These are phyloP conservation scores for Aspergillus homomorphus DNA, from an alignment of 495 filamentous ascomycete genomes.

Conservation along the genomic window DNA sequence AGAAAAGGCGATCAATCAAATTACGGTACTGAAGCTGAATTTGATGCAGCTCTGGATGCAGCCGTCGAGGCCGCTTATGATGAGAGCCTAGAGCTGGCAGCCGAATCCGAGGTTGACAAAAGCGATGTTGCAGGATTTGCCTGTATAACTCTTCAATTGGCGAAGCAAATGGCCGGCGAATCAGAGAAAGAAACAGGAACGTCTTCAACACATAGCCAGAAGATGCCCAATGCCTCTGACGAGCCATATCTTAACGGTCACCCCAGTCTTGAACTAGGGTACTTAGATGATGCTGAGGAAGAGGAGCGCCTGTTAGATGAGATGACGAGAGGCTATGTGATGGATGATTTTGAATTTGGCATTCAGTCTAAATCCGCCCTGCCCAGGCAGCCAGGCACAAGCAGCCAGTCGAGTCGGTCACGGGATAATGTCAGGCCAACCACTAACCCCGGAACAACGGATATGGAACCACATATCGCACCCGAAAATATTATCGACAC, in stretches of 20 bases:
- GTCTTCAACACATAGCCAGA: constrained; percentile 48
- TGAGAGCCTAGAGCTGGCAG: constrained; percentile 78
- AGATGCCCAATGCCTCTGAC: constrained; percentile 39
- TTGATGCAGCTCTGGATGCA: constrained; percentile 91
- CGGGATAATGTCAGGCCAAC: constrained; percentile 73
- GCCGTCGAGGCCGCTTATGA: constrained; percentile 96
- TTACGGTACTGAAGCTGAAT: constrained; percentile 82
- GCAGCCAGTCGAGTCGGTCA: constrained; percentile 75
- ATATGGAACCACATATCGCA: constrained; percentile 38
- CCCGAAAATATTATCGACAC: constrained; percentile 26
- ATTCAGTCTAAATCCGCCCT: constrained; percentile 69
- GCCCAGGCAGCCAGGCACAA: constrained; percentile 86
- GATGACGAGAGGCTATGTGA: constrained; percentile 81
- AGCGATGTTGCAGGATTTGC: constrained; percentile 54
- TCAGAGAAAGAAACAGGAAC: constrained; percentile 72
- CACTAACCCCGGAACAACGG: constrained; percentile 44
- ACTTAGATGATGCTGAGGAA: constrained; percentile 75
- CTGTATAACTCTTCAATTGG: constrained; percentile 69
- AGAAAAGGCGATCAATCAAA: constrained; percentile 65
- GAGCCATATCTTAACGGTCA: constrained; percentile 29
- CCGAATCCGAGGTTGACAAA: constrained; percentile 38
- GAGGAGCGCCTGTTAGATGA: constrained; percentile 91
- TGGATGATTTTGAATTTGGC: constrained; percentile 85
- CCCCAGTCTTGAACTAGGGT: constrained; percentile 39
- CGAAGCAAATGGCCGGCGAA: constrained; percentile 74